A percentile compares a stretch with the other conserved stretches of the same genome.
Conservation (phyloP, 2,329 filamentous ascomycete genomes). For the Leptographium flavum region DNA sequence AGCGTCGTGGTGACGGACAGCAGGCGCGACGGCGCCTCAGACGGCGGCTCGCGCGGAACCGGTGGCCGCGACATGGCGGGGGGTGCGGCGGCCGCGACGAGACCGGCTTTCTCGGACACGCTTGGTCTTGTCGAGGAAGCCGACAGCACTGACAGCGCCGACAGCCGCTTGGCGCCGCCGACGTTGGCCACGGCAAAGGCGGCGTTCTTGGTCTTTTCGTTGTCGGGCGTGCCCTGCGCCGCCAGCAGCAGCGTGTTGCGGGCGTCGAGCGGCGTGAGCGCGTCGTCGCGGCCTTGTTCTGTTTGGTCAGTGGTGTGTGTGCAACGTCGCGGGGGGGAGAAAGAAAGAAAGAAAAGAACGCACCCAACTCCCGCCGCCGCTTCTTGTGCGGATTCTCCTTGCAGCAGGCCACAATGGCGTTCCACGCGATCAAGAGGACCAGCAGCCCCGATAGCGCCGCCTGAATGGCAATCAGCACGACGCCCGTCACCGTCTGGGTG, state of each 20-base stretch:
- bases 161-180: not conserved
- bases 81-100: too few species aligned
- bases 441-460: conserved; percentile 68
- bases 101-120: not conserved
- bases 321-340: not conserved
- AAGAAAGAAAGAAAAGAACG: conserved; percentile 26
- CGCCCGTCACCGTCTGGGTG: conserved; percentile 83
- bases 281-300: conserved; percentile 46
- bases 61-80: too few species aligned
- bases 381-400: conserved; percentile 83
- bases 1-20: not conserved
- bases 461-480: conserved; percentile 89
- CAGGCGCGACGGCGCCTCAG: not conserved
- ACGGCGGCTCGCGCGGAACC: not conserved
- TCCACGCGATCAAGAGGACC: conserved; percentile 77
- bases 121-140: not conserved
- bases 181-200: not conserved
- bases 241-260: conserved; percentile 68
- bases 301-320: too few species aligned
- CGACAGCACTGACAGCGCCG: too few species aligned
- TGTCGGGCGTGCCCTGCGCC: conserved; percentile 27
- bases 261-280: conserved; percentile 73
- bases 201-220: not conserved
- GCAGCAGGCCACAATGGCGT: conserved; percentile 70
- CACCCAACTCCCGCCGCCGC: conserved; percentile 80